Evolutionary conservation across 2,329 filamentous ascomycete species (phyloP).

Genomic region (Endocalyx cinctus): DNA sequence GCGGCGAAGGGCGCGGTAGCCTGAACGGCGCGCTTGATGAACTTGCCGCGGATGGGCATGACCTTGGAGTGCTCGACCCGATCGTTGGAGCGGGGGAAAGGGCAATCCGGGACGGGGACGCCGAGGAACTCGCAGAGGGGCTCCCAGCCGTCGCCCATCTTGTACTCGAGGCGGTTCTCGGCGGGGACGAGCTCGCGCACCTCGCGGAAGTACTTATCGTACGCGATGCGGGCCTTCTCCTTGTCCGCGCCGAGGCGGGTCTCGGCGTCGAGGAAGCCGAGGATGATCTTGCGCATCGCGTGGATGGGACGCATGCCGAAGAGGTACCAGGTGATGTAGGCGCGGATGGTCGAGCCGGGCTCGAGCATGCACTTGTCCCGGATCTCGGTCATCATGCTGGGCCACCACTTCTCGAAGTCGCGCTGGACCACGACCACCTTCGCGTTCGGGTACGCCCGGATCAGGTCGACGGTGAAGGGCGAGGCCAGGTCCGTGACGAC

Average conservation of each 20-base stretch:
- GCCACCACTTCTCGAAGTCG: constrained; percentile 19
- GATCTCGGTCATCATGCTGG: constrained; percentile 8
- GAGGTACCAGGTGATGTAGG: background rate
- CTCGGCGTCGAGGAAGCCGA: constrained; percentile 3
- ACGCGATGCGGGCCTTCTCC: constrained; percentile 1
- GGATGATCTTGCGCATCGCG: constrained; percentile 2
- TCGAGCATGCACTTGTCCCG: background rate
- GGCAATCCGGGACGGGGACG: background rate
- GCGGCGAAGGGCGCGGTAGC: background rate
- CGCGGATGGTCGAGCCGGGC: background rate
- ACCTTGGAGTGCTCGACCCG: background rate
- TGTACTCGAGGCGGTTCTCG: constrained; percentile 4
- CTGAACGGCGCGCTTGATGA: background rate
- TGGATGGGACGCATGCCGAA: constrained; percentile 2
- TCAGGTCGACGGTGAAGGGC: constrained; percentile 12
- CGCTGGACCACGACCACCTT: constrained; percentile 19
- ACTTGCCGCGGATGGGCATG: background rate
- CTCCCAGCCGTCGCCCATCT: constrained; percentile 4
- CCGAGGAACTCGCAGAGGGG: constrained; percentile 6
- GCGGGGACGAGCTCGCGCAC: constrained; percentile 3
- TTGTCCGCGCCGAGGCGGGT: background rate
- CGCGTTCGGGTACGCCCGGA: constrained; percentile 17
- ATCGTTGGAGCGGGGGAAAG: constrained; percentile 4
- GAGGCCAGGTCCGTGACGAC: constrained; percentile 15
- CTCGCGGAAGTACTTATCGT: constrained; percentile 4